Evolutionary conservation across 1,139 yeast species (phyloP).

Genomic region (Geotrichum klebahnii): DNA sequence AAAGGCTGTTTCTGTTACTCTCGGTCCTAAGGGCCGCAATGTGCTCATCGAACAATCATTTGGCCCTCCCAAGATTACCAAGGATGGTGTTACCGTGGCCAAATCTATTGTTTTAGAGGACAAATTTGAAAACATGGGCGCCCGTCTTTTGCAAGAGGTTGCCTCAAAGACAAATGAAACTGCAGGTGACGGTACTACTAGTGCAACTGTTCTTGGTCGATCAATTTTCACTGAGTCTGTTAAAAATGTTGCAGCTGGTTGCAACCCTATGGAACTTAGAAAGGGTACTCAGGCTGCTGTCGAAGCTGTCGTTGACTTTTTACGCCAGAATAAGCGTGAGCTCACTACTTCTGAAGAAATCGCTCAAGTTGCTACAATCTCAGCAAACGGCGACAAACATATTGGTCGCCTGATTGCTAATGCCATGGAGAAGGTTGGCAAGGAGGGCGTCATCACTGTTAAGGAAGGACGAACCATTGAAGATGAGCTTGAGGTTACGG

Average conservation of each 20-base stretch:
- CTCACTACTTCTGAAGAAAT: conserved; percentile 95
- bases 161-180: conserved; percentile 97
- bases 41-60: conserved; percentile 95
- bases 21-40: conserved; percentile 98
- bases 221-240: conserved; percentile 96
- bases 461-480: conserved; percentile 96
- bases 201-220: conserved; percentile 96
- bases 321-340: conserved; percentile 89
- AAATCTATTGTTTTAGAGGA: conserved; percentile 79
- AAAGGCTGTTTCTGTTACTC: conserved; percentile 93
- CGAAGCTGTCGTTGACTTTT: conserved; percentile 86
- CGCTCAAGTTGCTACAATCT: conserved; percentile 97
- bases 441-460: conserved; percentile 98
- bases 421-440: conserved; percentile 99
- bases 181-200: conserved; percentile 99
- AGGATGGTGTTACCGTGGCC: conserved; percentile 99
- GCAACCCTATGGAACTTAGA: conserved; percentile 99
- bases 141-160: conserved; percentile 92
- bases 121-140: conserved; percentile 95
- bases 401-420: conserved; percentile 90
- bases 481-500: conserved; percentile 95
- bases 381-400: conserved; percentile 95
- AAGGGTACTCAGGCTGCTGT: conserved; percentile 99
- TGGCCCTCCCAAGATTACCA: conserved; percentile 97
- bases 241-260: conserved; percentile 98